Percentiles rank a stretch among this genome's conserved stretches.
Conservation (phyloP, 768 basidiomycete species). For the Fistulinella prunicolor region DNA sequence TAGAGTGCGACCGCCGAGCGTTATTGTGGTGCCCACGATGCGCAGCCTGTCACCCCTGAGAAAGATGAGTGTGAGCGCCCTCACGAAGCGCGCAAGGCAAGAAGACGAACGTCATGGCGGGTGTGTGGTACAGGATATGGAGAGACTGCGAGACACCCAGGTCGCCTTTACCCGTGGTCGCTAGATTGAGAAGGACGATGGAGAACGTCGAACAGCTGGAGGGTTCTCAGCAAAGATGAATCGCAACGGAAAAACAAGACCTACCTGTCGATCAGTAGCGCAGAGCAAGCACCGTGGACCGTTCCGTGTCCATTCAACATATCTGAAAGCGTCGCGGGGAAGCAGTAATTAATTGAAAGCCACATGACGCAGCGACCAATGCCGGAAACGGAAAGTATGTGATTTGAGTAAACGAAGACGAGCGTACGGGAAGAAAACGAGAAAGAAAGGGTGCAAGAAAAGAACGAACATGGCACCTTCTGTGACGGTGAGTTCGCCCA, state of each 20-base stretch:
- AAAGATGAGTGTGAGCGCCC: neutral
- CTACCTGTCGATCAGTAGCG: slow-evolving; percentile 52
- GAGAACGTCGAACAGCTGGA: slow-evolving; percentile 52
- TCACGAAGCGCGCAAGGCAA: neutral
- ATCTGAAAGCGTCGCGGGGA: no score
- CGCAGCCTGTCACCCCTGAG: slow-evolving; percentile 48
- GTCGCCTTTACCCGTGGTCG: slow-evolving; percentile 28
- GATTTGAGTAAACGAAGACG: neutral
- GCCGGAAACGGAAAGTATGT: no score
- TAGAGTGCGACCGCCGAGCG: slow-evolving; percentile 44
- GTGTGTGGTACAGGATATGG: slow-evolving; percentile 54
- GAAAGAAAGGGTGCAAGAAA: no score
- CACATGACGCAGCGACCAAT: no score
- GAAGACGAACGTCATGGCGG: slow-evolving; percentile 41
- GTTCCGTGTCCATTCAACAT: slow-evolving; percentile 51
- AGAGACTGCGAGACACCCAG: slow-evolving; percentile 49
- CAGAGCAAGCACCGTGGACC: slow-evolving; percentile 56
- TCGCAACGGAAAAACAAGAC: slow-evolving; percentile 12
- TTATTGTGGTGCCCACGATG: slow-evolving; percentile 51
- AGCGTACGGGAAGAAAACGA: no score
- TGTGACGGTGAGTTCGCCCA: slow-evolving; percentile 41
- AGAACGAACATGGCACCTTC: slow-evolving; percentile 33
- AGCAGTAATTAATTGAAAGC: no score
- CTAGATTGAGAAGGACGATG: slow-evolving; percentile 33
- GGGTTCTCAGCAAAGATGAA: neutral